Evolutionary conservation across 805 yeast species (phyloP).

Genomic region (Candida chauliodis): DNA sequence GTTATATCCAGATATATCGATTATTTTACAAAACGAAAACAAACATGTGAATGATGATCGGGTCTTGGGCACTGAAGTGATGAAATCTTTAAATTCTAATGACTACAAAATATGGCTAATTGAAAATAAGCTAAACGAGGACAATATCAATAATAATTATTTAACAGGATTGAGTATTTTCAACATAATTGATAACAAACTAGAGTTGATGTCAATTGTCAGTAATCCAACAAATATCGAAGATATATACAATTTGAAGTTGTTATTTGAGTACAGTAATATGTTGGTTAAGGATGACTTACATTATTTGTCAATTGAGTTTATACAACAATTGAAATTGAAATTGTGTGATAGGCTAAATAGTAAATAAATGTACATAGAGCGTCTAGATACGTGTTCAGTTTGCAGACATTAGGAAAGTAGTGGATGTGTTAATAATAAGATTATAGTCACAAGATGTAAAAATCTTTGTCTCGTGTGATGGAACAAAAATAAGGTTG

Average conservation of each 20-base stretch:
- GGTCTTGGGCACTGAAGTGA: conserved; percentile 16
- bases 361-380: no score
- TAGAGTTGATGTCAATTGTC: conserved; percentile 47
- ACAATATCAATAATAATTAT: conserved; percentile 10
- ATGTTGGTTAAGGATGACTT: conserved; percentile 31
- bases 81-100: conserved; percentile 20
- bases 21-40: conserved; percentile 34
- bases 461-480: not conserved
- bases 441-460: no score
- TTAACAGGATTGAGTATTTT: conserved; percentile 40
- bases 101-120: conserved; percentile 29
- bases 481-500: no score
- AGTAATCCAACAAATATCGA: conserved; percentile 38
- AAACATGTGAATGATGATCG: conserved; percentile 25
- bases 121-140: conserved; percentile 16
- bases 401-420: no score
- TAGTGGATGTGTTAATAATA: no score
- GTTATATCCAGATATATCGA: conserved; percentile 28
- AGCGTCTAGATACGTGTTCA: no score
- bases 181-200: conserved; percentile 49
- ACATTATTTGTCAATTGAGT: conserved; percentile 46
- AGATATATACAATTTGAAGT: conserved; percentile 60
- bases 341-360: conserved; percentile 28
- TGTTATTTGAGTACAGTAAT: conserved; percentile 61
- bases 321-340: conserved; percentile 51